phyloP scores from a whole-genome alignment of 108 stramenopile genomes.

The Cyclotella sp. region DNA sequence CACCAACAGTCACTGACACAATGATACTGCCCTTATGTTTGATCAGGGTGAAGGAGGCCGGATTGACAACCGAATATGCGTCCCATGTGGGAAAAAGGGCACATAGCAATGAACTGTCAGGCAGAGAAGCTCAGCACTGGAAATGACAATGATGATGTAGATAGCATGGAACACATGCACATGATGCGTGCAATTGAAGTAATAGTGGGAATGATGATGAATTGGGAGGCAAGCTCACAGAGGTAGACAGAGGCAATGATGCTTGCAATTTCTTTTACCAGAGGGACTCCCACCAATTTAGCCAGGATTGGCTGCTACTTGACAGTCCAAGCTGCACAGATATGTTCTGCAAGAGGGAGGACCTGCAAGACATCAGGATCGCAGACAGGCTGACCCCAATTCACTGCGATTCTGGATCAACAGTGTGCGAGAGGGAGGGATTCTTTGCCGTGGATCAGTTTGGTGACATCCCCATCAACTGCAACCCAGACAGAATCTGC shows the following conservation, averaged over 20 bases:
- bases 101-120: not conserved
- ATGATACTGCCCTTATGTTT: not conserved
- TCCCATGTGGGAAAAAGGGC: not conserved
- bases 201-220: not conserved
- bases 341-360: no score
- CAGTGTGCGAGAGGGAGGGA: not conserved
- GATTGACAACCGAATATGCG: no score
- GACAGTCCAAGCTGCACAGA: not conserved
- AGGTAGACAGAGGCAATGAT: no score
- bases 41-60: not conserved
- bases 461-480: not conserved
- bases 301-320: conserved; percentile 1
- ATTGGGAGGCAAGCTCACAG: not conserved
- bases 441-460: not conserved
- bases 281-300: no score
- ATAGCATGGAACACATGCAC: not conserved
- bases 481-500: not conserved
- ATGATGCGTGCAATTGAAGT: not conserved
- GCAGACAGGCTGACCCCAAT: not conserved
- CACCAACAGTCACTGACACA: not conserved
- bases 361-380: not conserved
- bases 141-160: not conserved
- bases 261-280: no score
- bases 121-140: no score
- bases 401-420: not conserved